Conservation (phyloP, 768 basidiomycete species). For the Tephrocybe sp. region DNA sequence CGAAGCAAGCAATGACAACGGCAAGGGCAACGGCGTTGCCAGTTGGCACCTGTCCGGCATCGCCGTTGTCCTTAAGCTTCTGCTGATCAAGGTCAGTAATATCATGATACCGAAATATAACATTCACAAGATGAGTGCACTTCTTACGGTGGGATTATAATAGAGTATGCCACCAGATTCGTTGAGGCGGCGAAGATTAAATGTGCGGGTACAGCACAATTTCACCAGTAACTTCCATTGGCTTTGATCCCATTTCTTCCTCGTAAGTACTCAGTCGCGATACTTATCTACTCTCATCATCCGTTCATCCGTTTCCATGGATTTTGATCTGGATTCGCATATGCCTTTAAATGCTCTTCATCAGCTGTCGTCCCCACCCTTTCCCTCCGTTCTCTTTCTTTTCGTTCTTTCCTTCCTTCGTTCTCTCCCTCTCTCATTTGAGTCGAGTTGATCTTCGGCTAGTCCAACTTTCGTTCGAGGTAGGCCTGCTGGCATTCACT, state of each 20-base stretch:
- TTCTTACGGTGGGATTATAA: no score
- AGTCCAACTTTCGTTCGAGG: slow-evolving; percentile 56
- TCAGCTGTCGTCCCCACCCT: slow-evolving; percentile 17
- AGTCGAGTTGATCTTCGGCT: slow-evolving; percentile 73
- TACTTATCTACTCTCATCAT: not conserved
- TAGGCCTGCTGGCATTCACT: slow-evolving; percentile 20
- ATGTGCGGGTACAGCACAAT: no score
- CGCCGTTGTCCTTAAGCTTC: not conserved
- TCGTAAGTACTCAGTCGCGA: no score
- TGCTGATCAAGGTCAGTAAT: no score
- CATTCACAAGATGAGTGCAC: no score
- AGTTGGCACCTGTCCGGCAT: slow-evolving; percentile 5
- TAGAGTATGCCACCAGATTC: no score
- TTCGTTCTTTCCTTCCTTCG: slow-evolving; percentile 34
- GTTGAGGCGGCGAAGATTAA: no score
- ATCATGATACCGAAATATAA: no score
- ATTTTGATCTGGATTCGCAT: slow-evolving; percentile 22
- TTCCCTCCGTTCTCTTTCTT: slow-evolving; percentile 23
- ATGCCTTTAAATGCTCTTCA: slow-evolving; percentile 23
- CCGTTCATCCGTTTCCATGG: slow-evolving; percentile 34
- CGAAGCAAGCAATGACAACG: not conserved
- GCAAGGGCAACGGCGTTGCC: slow-evolving; percentile 1
- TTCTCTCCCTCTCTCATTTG: slow-evolving; percentile 44
- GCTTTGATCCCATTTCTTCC: no score
- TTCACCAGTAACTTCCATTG: no score